A percentile compares a stretch with the other conserved stretches of the same genome.
phyloP scores from a whole-genome alignment of 169 alveolate species.

The Plasmodium vinckei region DNA sequence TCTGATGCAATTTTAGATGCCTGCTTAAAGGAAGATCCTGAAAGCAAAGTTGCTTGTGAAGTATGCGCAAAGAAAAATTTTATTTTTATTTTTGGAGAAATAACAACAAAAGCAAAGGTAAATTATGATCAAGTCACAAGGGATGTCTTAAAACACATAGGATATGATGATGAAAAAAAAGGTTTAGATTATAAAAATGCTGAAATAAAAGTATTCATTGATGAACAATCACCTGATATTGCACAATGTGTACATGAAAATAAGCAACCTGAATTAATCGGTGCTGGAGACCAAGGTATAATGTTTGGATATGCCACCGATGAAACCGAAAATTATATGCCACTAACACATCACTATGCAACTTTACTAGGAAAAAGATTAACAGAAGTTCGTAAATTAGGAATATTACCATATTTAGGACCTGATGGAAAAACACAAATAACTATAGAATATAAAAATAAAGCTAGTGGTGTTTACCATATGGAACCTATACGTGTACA shows the following conservation, averaged over 20 bases:
- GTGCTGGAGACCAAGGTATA: slow-evolving; percentile 98
- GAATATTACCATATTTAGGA: slow-evolving; percentile 93
- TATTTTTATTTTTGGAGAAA: slow-evolving; percentile 98
- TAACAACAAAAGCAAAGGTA: slow-evolving; percentile 93
- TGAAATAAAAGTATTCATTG: slow-evolving; percentile 94
- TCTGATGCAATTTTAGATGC: slow-evolving; percentile 99
- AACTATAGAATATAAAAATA: slow-evolving; percentile 91
- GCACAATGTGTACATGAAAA: slow-evolving; percentile 97
- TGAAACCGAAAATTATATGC: slow-evolving; percentile 98
- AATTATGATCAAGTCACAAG: slow-evolving; percentile 96
- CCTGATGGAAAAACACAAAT: slow-evolving; percentile 99
- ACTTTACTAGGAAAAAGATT: slow-evolving; percentile 94
- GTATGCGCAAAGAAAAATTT: slow-evolving; percentile 95
- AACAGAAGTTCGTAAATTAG: slow-evolving; percentile 94
- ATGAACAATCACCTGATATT: slow-evolving; percentile 96
- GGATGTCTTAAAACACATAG: slow-evolving; percentile 93
- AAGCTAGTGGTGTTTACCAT: slow-evolving; percentile 88
- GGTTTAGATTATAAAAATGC: slow-evolving; percentile 96
- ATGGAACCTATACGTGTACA: slow-evolving; percentile 94
- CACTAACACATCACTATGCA: slow-evolving; percentile 97
- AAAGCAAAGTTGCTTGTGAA: slow-evolving; percentile 96
- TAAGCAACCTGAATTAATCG: slow-evolving; percentile 86
- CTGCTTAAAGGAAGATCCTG: slow-evolving; percentile 94
- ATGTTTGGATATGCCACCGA: slow-evolving; percentile 99
- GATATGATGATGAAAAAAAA: slow-evolving; percentile 91